Evolutionary conservation across 2,329 filamentous ascomycete genomes (phyloP).

Genomic region (Exophiala spinifera): DNA sequence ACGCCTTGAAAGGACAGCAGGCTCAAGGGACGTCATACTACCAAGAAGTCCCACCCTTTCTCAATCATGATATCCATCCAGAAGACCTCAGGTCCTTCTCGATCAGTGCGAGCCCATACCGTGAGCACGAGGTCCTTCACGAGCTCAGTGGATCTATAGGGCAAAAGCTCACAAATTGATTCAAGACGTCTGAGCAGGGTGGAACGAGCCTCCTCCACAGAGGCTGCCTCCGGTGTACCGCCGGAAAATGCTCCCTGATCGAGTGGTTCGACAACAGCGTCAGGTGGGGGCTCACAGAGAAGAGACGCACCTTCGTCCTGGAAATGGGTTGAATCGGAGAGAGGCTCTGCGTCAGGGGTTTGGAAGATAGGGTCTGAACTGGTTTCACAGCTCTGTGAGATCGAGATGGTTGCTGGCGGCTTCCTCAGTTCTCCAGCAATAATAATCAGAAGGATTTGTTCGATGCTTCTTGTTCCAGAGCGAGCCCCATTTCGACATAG

Average conservation of each 20-base stretch:
- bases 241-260: no score
- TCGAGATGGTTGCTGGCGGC: no score
- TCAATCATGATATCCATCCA: conserved; percentile 17
- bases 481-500: background rate
- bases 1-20: no score
- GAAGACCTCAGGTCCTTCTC: background rate
- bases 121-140: conserved; percentile 11
- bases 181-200: conserved; percentile 1
- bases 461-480: conserved; percentile 7
- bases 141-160: conserved; percentile 10
- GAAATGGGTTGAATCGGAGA: no score
- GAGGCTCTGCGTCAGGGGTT: no score
- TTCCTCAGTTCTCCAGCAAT: conserved; percentile 6
- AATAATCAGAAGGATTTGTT: conserved; percentile 9
- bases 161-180: conserved; percentile 8
- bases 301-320: no score
- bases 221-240: no score
- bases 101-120: conserved; percentile 1
- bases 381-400: no score
- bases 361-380: no score
- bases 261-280: no score
- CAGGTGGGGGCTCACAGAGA: no score
- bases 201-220: background rate
- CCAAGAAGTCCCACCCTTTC: conserved; percentile 9
- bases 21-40: no score